These are phyloP conservation scores for Coemansia sp. DNA, from an alignment of 192 early-diverging fungal genomes.

Conservation along the genomic window DNA sequence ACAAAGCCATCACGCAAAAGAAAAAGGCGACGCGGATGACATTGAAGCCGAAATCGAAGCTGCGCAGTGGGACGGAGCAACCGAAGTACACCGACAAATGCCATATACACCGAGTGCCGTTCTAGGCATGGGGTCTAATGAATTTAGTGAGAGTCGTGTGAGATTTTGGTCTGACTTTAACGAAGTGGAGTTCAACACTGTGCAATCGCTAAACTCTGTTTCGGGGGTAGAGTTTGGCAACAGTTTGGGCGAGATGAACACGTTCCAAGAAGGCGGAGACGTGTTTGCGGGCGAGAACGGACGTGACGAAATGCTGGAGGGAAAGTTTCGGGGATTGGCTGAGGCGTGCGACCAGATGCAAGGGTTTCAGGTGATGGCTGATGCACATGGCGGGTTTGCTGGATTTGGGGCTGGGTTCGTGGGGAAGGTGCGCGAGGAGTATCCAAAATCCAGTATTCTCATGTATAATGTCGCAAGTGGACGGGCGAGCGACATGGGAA, in stretches of 20 bases:
- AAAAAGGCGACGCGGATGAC: slow-evolving; percentile 10
- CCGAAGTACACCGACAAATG: slow-evolving; percentile 39
- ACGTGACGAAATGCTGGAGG: slow-evolving; percentile 47
- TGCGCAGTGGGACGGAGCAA: slow-evolving; percentile 33
- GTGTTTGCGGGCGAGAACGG: slow-evolving; percentile 41
- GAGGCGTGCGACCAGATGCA: slow-evolving; percentile 57
- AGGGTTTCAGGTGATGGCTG: slow-evolving; percentile 75
- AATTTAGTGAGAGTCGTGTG: slow-evolving; percentile 9
- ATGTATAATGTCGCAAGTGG: slow-evolving; percentile 59
- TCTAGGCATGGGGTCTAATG: neutral
- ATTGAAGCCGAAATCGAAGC: slow-evolving; percentile 18
- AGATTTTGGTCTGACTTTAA: slow-evolving; percentile 82
- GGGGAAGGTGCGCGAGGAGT: slow-evolving; percentile 70
- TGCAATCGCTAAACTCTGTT: slow-evolving; percentile 62
- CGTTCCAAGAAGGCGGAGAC: slow-evolving; percentile 61
- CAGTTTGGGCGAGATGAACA: slow-evolving; percentile 60
- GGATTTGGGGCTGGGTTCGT: slow-evolving; percentile 67
- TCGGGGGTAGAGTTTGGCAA: slow-evolving; percentile 62
- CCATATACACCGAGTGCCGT: neutral
- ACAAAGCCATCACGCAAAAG: slow-evolving; percentile 13
- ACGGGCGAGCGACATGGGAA: slow-evolving; percentile 1
- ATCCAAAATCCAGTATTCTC: slow-evolving; percentile 65
- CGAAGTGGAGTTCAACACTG: slow-evolving; percentile 70
- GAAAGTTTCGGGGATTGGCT: slow-evolving; percentile 31
- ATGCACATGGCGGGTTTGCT: slow-evolving; percentile 70